phyloP scores from a whole-genome alignment of 2,329 filamentous ascomycete species.

The Diaporthe sp. region DNA sequence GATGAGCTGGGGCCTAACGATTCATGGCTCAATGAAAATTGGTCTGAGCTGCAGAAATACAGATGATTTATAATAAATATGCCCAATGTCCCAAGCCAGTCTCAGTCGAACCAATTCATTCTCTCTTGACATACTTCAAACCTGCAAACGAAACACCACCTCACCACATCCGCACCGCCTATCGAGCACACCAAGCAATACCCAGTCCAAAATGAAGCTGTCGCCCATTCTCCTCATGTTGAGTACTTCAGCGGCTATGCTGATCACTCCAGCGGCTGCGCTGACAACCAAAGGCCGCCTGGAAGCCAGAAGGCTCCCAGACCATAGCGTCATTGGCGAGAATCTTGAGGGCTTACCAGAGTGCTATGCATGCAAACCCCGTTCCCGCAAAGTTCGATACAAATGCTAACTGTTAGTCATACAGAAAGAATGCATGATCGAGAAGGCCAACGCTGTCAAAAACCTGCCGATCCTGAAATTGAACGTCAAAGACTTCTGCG shows the following conservation, averaged over 20 bases:
- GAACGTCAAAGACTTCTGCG: not conserved
- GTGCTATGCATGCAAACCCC: not conserved
- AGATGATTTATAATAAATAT: no score
- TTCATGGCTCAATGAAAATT: no score
- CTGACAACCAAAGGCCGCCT: not conserved
- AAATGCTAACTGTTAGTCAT: not conserved
- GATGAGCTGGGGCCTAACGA: no score
- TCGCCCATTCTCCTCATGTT: not conserved
- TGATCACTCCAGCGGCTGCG: not conserved
- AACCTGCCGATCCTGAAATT: not conserved
- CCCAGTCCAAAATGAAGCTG: not conserved
- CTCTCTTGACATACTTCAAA: no score
- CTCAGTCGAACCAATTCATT: no score
- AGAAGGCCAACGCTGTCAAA: not conserved
- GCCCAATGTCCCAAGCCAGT: no score
- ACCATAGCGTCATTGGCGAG: not conserved
- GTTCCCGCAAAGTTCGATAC: not conserved
- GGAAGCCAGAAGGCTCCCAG: not conserved
- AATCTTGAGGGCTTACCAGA: not conserved
- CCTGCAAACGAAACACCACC: no score
- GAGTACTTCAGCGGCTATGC: not conserved
- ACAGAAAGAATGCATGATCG: not conserved
- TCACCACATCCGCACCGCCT: no score
- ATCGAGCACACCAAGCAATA: no score
- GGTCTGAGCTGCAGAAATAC: no score